Base-by-base conservation (phyloP, 257 asterid genomes). In the Gentiana straminea region DNA sequence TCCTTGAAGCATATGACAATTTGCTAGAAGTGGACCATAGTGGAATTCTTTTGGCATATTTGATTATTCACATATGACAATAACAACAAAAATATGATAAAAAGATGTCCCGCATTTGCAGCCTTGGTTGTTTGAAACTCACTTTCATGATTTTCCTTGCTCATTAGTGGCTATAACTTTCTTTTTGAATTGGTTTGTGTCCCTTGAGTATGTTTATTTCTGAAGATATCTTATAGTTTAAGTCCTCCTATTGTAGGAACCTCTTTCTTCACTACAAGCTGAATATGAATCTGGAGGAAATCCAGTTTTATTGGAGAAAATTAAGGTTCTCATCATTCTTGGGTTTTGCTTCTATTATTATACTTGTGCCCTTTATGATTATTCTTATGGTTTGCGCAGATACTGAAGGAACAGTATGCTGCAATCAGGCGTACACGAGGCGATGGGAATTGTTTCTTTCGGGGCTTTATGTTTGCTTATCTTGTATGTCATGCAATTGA, bases 371-470 rank as follows among this genome's bases (percentile, higher is more conserved):
- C 12, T 54, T 15, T 45, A 24, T 48, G 34, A 45, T 34, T 24
- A 35, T 41, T 52, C 10, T 47, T 58, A 33, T 11, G 37, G 15
- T 57, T 37, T 45, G 24, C 57, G 15, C 84, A 92, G 99, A 74
- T 83, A 69, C 82, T 92, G 65, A 74, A 65, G 11, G 85, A 79
- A 64, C 83, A 80, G 61, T 92, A 83, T 77, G 86, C 83, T 46
- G 89, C 85, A 60, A 81, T 92, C 51, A 85, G 98, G 82, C 81
- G 97, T 60, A 75, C 97, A 24, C 73, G 97, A 33, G 99, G 99
- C 63, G 97, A 92, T 70, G 97, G 97, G 65, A 92, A 92, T 58
- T 88, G 99, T 74, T 92, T 92, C 77, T 92, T 92, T 66, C 94
- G 98, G 57, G 65, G 97, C 79, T 92, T 92, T 82, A 88, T 92